Evolutionary conservation across 2,329 filamentous ascomycete species (phyloP).

Genomic region (Geosmithia putterillii): DNA sequence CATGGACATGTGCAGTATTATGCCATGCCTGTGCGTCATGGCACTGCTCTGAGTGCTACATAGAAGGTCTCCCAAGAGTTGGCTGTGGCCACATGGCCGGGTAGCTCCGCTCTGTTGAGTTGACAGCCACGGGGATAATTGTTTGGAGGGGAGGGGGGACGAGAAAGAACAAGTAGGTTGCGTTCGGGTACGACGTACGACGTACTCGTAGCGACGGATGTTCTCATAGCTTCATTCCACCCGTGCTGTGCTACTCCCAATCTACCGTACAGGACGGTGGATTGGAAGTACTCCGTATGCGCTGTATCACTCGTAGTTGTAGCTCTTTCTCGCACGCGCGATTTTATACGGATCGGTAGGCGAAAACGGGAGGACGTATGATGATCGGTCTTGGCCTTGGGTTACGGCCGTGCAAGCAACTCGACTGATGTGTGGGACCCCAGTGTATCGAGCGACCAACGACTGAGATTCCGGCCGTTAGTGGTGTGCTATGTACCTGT

Average conservation of each 20-base stretch:
- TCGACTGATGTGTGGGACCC: background rate
- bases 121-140: background rate
- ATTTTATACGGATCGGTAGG: background rate
- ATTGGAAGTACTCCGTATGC: too few species aligned
- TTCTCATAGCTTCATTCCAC: too few species aligned
- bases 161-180: too few species aligned
- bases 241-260: too few species aligned
- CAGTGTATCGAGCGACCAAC: background rate
- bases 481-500: background rate
- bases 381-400: background rate
- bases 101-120: background rate
- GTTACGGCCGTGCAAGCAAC: background rate
- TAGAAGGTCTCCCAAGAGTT: background rate
- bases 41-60: background rate
- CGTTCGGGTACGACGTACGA: background rate
- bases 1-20: background rate
- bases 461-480: background rate
- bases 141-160: background rate
- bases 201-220: background rate
- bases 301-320: too few species aligned
- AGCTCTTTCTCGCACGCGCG: background rate
- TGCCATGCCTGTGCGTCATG: background rate
- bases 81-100: background rate
- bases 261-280: too few species aligned
- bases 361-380: background rate